A percentile compares a stretch with the other conserved stretches of the same genome.
Evolutionary conservation across 371 early-diverging fungal genomes (phyloP).

Genomic region (Mucor lusitanicus): DNA sequence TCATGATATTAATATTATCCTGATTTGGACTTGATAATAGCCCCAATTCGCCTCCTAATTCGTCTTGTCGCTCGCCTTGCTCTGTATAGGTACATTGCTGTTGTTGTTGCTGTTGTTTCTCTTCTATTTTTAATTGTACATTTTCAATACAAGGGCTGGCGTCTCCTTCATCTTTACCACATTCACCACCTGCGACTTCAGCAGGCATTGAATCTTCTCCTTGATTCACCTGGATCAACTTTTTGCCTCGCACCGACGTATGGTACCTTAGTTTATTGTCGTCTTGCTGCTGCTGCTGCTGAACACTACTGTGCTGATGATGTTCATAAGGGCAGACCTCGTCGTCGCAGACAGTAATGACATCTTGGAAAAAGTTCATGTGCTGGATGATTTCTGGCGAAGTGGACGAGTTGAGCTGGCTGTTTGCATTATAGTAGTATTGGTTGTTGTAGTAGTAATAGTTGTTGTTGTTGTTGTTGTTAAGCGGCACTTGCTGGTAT

Average conservation of each 20-base stretch:
- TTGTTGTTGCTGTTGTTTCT: constrained; percentile 12
- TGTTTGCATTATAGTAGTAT: not conserved
- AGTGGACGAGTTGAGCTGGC: not conserved
- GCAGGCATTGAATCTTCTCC: not conserved
- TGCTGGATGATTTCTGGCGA: constrained; percentile 21
- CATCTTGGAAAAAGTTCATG: constrained; percentile 44
- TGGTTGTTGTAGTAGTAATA: not conserved
- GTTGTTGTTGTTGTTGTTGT: too few species aligned
- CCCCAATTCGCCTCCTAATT: not conserved
- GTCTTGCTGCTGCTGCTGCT: not conserved
- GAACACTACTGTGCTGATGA: not conserved
- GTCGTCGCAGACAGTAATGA: constrained; percentile 16
- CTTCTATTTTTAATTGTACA: not conserved
- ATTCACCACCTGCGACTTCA: not conserved
- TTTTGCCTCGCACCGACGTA: constrained; percentile 35
- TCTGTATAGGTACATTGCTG: not conserved
- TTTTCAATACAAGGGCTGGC: not conserved
- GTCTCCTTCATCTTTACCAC: constrained; percentile 1
- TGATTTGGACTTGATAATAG: constrained; percentile 1
- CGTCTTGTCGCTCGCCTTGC: not conserved
- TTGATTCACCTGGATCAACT: constrained; percentile 8
- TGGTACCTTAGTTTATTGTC: constrained; percentile 26
- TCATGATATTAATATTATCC: not conserved
- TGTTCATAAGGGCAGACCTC: constrained; percentile 2
- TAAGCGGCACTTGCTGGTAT: not conserved